Evolutionary conservation across 805 yeast species (phyloP).

Genomic region (Wickerhamiella kurtzmanii): DNA sequence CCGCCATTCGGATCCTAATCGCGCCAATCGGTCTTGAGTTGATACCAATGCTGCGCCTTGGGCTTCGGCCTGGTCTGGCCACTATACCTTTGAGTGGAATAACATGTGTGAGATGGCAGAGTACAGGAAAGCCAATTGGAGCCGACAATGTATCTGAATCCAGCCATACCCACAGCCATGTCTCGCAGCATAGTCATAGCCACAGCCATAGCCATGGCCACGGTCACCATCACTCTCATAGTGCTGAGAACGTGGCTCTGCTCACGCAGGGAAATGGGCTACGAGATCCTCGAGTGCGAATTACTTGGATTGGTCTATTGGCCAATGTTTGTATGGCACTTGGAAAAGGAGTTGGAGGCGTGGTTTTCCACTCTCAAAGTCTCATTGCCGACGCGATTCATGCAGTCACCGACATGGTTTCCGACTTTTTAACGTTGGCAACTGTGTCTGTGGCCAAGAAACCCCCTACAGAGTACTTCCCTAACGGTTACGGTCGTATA

Average conservation of each 20-base stretch:
- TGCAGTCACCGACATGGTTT: slow-evolving; percentile 77
- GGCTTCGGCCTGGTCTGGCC: not conserved
- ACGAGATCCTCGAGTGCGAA: slow-evolving; percentile 75
- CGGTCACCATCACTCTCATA: slow-evolving; percentile 13
- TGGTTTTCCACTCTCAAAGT: slow-evolving; percentile 88
- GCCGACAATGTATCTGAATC: too few species aligned
- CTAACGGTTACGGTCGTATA: slow-evolving; percentile 83
- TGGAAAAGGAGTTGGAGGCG: slow-evolving; percentile 80
- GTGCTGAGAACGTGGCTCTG: slow-evolving; percentile 13
- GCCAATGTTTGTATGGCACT: slow-evolving; percentile 78
- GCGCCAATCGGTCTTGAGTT: too few species aligned
- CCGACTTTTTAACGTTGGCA: slow-evolving; percentile 77
- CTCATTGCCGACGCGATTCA: slow-evolving; percentile 90
- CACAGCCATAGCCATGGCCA: slow-evolving; percentile 6
- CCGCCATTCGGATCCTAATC: too few species aligned
- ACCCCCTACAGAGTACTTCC: slow-evolving; percentile 47
- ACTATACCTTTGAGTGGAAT: not conserved
- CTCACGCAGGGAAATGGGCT: slow-evolving; percentile 27
- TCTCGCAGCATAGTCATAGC: slow-evolving; percentile 2
- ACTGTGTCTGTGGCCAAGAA: slow-evolving; percentile 69
- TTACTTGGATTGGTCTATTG: slow-evolving; percentile 80
- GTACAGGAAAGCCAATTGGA: not conserved
- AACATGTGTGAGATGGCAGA: not conserved
- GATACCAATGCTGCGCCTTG: not conserved
- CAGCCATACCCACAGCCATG: too few species aligned